These are phyloP conservation scores for Takakia lepidozioides DNA, from an alignment of 225 moss, liverwort and hornwort species.

Conservation along the genomic window DNA sequence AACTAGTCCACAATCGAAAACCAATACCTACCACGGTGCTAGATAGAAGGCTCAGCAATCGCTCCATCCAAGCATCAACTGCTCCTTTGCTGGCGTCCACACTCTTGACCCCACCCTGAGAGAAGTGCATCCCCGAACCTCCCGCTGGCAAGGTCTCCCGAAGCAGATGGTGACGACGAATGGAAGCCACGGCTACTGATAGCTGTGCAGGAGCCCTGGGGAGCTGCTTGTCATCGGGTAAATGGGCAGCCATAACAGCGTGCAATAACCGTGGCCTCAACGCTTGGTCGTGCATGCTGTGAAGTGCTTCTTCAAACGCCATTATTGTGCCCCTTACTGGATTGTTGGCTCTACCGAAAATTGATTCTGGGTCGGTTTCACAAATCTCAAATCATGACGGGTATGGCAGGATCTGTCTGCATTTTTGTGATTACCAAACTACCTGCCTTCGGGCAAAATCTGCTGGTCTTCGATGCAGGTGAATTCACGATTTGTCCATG, in stretches of 20 bases:
- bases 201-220: constrained; percentile 81
- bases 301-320: constrained; percentile 76
- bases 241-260: constrained; percentile 74
- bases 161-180: constrained; percentile 83
- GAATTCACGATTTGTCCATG: no score
- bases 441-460: no score
- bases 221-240: constrained; percentile 91
- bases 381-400: no score
- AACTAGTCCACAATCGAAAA: no score
- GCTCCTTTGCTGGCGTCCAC: constrained; percentile 62
- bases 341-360: no score
- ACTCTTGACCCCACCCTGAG: constrained; percentile 46
- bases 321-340: no score
- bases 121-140: constrained; percentile 37
- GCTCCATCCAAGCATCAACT: constrained; percentile 18
- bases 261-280: constrained; percentile 75
- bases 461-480: no score
- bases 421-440: no score
- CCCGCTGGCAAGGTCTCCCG: constrained; percentile 58
- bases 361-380: no score
- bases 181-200: constrained; percentile 77
- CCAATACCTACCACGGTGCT: constrained; percentile 14
- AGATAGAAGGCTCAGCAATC: constrained; percentile 11
- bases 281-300: constrained; percentile 75
- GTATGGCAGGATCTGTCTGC: no score